Evolutionary conservation across 148 eudicot species (phyloP).

Genomic region (Cornus controversa): DNA sequence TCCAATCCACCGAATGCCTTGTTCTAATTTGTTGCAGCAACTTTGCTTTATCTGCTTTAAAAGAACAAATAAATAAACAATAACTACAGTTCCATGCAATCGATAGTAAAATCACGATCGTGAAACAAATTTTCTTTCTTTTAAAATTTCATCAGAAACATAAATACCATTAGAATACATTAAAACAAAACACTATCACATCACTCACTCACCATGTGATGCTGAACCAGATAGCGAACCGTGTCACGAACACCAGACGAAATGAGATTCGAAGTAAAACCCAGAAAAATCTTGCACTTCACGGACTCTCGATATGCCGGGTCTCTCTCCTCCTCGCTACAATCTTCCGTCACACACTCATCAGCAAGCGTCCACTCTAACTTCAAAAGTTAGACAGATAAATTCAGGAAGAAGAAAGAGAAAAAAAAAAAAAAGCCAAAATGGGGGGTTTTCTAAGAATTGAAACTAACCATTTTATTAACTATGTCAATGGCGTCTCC

Average conservation of each 20-base stretch:
- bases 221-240: conserved; percentile 77
- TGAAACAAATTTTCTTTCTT: not conserved
- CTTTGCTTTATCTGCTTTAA: not conserved
- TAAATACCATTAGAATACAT: not conserved
- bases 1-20: no score
- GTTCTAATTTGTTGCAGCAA: no score
- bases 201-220: conserved; percentile 73
- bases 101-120: not conserved
- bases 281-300: conserved; percentile 83
- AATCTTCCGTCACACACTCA: conserved; percentile 62
- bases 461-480: conserved; percentile 70
- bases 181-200: not conserved
- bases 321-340: conserved; percentile 70
- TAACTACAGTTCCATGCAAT: not conserved
- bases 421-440: not conserved
- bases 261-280: conserved; percentile 90
- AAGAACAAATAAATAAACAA: not conserved
- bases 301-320: conserved; percentile 55
- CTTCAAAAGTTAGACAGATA: conserved; percentile 40
- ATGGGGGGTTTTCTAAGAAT: no score
- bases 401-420: not conserved
- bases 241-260: conserved; percentile 90
- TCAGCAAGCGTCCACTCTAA: conserved; percentile 88
- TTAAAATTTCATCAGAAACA: no score
- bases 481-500: conserved; percentile 89